Evolutionary conservation across 2,329 filamentous ascomycete species (phyloP).

Genomic region (Aspergillus brunneoviolaceus): DNA sequence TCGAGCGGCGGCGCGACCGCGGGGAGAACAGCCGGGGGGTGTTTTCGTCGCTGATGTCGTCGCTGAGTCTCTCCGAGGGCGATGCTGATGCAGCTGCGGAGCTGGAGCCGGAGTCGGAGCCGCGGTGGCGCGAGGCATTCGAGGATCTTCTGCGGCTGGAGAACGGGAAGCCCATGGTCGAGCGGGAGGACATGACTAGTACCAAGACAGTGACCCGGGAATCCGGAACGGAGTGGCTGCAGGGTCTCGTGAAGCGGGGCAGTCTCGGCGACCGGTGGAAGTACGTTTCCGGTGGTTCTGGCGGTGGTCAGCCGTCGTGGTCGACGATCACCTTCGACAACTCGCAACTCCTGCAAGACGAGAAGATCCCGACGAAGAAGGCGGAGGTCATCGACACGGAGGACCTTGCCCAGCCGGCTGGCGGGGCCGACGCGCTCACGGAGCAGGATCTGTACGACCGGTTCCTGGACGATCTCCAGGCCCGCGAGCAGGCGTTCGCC

Average conservation of each 20-base stretch:
- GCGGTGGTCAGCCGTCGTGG: constrained; percentile 19
- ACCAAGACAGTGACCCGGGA: constrained; percentile 24
- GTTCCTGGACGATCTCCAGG: constrained; percentile 42
- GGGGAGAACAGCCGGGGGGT: constrained; percentile 25
- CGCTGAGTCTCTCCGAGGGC: constrained; percentile 27
- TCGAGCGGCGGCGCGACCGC: constrained; percentile 47
- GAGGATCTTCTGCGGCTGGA: constrained; percentile 57
- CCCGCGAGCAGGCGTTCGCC: constrained; percentile 33
- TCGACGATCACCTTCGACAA: constrained; percentile 26
- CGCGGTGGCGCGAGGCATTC: constrained; percentile 58
- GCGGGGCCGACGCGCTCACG: constrained; percentile 38
- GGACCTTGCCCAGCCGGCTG: constrained; percentile 14
- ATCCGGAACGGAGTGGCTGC: constrained; percentile 41
- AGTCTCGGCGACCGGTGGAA: constrained; percentile 45
- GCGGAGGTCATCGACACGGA: constrained; percentile 8
- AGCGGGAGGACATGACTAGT: constrained; percentile 25
- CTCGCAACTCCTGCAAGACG: constrained; percentile 11
- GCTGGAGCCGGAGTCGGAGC: constrained; percentile 26
- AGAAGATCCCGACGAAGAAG: constrained; percentile 8
- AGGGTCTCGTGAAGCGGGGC: constrained; percentile 41
- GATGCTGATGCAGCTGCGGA: constrained; percentile 7
- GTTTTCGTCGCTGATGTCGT: constrained; percentile 37
- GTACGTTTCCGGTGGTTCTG: constrained; percentile 22
- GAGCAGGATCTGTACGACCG: constrained; percentile 57
- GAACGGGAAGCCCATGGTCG: constrained; percentile 45